These are phyloP conservation scores for Cryphonectria parasitica DNA, from an alignment of 2,329 filamentous ascomycete species.

Conservation along the genomic window DNA sequence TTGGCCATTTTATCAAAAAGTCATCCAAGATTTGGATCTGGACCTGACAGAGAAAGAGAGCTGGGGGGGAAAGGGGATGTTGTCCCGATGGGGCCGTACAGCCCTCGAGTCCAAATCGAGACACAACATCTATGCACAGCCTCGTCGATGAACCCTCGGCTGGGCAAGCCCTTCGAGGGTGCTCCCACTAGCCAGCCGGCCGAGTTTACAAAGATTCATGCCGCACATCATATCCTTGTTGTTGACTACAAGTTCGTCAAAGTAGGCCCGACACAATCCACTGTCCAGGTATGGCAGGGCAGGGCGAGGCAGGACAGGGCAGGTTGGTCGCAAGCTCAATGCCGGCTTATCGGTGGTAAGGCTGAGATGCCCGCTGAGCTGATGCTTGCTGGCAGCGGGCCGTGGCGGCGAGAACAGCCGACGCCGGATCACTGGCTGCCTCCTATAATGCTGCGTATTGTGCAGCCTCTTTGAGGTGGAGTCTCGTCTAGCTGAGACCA, in stretches of 20 bases:
- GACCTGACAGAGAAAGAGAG: neutral
- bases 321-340: neutral
- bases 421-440: neutral
- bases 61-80: no score
- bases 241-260: neutral
- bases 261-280: neutral
- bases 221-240: neutral
- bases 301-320: neutral
- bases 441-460: neutral
- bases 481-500: neutral
- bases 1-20: neutral
- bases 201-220: neutral
- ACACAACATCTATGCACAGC: neutral
- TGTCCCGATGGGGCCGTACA: neutral
- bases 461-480: neutral
- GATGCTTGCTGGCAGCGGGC: neutral
- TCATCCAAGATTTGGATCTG: neutral
- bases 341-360: neutral
- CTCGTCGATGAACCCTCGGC: neutral
- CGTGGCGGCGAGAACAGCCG: neutral
- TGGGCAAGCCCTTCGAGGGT: neutral
- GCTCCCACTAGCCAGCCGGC: neutral
- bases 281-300: neutral
- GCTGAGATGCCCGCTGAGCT: neutral
- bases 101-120: slow-evolving; percentile 3